These are phyloP conservation scores for Tricholoma sp. DNA, from an alignment of 768 basidiomycete species.

Conservation along the genomic window DNA sequence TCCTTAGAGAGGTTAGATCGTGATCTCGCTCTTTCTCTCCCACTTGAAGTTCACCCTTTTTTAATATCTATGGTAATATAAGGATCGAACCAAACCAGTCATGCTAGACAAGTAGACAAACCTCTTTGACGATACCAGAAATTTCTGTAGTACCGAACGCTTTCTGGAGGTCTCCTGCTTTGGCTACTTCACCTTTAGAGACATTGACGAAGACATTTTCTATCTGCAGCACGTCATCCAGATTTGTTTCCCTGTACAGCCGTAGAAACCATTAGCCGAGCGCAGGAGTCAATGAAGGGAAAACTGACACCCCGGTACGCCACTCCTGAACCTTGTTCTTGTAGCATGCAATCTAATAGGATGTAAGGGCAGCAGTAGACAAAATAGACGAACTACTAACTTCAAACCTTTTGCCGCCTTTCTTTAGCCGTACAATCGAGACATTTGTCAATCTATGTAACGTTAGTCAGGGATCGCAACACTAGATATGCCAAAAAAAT, in stretches of 20 bases:
- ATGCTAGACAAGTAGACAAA: slow-evolving; percentile 21
- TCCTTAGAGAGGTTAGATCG: slow-evolving; percentile 73
- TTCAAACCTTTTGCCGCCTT: slow-evolving; percentile 97
- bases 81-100: neutral
- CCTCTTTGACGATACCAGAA: slow-evolving; percentile 77
- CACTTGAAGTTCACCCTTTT: slow-evolving; percentile 95
- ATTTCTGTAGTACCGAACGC: slow-evolving; percentile 78
- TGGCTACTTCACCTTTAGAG: slow-evolving; percentile 92
- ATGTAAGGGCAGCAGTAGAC: slow-evolving; percentile 3
- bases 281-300: neutral
- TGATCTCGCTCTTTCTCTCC: slow-evolving; percentile 96
- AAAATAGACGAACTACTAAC: slow-evolving; percentile 34
- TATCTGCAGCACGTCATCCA: slow-evolving; percentile 96
- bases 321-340: slow-evolving; percentile 99
- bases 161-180: slow-evolving; percentile 85
- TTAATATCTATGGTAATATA: slow-evolving; percentile 60
- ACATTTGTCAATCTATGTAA: slow-evolving; percentile 86
- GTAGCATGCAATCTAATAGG: slow-evolving; percentile 83
- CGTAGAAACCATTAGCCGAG: neutral
- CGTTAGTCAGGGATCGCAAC: slow-evolving; percentile 3
- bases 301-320: slow-evolving; percentile 79
- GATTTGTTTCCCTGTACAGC: slow-evolving; percentile 71
- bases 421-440: slow-evolving; percentile 92
- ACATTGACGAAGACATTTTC: slow-evolving; percentile 95
- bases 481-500: neutral